Conservation (phyloP, 768 basidiomycete species). For the Tephrocybe sp. region DNA sequence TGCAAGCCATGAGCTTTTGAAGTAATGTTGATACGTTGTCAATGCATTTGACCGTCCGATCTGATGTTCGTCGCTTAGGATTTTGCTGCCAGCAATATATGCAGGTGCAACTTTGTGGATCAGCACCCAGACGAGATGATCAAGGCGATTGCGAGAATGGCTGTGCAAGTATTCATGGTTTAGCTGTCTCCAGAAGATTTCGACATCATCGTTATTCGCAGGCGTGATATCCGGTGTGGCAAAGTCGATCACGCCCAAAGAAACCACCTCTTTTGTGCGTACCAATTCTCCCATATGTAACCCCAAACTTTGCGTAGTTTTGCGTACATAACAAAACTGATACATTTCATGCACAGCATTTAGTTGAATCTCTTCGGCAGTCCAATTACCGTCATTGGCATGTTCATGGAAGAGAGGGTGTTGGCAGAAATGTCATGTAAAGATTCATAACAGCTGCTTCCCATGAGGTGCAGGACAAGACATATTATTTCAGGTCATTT, state of each 20-base stretch:
- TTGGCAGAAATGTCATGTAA: no score
- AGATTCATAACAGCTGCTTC: no score
- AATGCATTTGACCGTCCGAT: not conserved
- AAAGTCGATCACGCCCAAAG: not conserved
- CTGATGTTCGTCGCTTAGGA: not conserved
- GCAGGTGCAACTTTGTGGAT: not conserved
- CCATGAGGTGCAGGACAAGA: no score
- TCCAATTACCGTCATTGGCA: no score
- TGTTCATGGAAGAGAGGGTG: no score
- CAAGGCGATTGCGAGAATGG: no score
- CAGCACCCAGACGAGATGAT: not conserved
- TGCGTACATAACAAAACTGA: no score
- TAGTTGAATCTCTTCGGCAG: no score
- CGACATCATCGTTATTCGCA: not conserved
- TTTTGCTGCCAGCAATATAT: not conserved
- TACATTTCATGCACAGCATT: no score
- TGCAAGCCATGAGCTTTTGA: not conserved
- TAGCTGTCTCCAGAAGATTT: not conserved
- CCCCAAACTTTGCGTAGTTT: not conserved
- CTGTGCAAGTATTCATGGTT: not conserved
- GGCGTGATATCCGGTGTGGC: not conserved
- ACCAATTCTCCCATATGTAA: not conserved
- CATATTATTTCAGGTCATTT: no score
- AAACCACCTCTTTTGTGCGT: not conserved
- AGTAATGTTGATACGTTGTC: not conserved